Conservation (phyloP, 2,329 filamentous ascomycete species). For the Fusarium anguioides region DNA sequence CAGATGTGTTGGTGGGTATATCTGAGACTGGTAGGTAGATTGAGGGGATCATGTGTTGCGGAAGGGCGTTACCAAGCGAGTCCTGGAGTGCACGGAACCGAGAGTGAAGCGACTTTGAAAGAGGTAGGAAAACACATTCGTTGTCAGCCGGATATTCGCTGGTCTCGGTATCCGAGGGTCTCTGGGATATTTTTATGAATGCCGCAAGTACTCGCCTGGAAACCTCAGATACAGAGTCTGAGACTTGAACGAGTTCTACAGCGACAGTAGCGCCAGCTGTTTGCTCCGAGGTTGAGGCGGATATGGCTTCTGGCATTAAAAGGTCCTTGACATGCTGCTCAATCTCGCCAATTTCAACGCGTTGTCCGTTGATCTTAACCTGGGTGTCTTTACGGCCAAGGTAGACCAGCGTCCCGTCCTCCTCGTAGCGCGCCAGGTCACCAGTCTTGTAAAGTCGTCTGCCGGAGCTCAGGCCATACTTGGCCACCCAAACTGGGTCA, state of each 20-base stretch:
- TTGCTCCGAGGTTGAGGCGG: background rate
- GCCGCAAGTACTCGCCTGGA: conserved; percentile 3
- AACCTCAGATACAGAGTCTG: conserved; percentile 5
- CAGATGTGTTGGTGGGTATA: conserved; percentile 6
- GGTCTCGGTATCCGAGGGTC: background rate
- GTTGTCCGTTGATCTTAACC: background rate
- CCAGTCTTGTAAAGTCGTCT: conserved; percentile 13
- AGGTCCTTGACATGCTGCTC: background rate
- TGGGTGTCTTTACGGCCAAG: too few species aligned
- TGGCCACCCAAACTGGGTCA: conserved; percentile 6
- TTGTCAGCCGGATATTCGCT: conserved; percentile 4
- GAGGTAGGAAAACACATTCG: conserved; percentile 3
- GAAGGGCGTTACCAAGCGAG: conserved; percentile 2
- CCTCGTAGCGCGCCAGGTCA: conserved; percentile 7
- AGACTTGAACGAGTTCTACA: conserved; percentile 7
- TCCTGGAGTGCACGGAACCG: conserved; percentile 5
- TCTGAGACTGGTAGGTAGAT: conserved; percentile 1
- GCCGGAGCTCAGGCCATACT: conserved; percentile 11
- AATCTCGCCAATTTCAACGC: background rate
- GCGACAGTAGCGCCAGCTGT: conserved; percentile 2
- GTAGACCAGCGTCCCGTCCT: conserved; percentile 4
- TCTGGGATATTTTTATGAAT: conserved; percentile 3
- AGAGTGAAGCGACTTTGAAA: conserved; percentile 4
- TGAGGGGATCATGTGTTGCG: conserved; percentile 5
- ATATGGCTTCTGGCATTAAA: background rate